A percentile compares a stretch with the other conserved stretches of the same genome.
phyloP scores from a whole-genome alignment of 2,329 filamentous ascomycete genomes.

The Lecanicillium sp. region DNA sequence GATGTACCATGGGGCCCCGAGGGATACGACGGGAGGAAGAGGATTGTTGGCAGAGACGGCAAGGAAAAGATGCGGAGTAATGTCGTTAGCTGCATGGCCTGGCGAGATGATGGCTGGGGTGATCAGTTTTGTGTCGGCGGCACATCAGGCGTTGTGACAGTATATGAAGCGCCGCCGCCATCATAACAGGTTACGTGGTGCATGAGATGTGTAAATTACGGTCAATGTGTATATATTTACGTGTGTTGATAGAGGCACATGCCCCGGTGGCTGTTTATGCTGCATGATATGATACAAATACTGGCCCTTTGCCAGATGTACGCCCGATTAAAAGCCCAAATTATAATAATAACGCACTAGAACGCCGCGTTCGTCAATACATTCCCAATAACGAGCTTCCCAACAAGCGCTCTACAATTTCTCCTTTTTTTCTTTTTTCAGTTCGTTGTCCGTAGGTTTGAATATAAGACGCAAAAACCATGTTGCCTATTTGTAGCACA shows the following conservation, averaged over 20 bases:
- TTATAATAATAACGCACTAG: conserved; percentile 6
- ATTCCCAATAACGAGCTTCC: too few relatives aligned
- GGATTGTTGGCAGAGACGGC: conserved; percentile 49
- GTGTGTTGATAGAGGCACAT: too few relatives aligned
- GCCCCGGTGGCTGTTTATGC: neutral
- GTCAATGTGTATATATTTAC: too few relatives aligned
- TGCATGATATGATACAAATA: neutral
- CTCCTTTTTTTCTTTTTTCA: neutral
- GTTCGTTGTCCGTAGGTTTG: neutral
- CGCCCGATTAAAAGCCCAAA: neutral
- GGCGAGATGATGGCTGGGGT: conserved; percentile 54
- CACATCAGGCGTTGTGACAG: conserved; percentile 57
- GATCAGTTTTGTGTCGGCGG: conserved; percentile 58
- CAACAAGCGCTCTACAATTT: neutral
- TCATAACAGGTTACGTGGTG: too few relatives aligned
- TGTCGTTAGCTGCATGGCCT: conserved; percentile 53
- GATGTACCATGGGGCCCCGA: conserved; percentile 46
- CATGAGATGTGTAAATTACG: too few relatives aligned
- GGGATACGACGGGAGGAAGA: conserved; percentile 40
- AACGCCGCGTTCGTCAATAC: too few relatives aligned
- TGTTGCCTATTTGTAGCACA: too few relatives aligned
- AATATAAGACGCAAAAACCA: too few relatives aligned
- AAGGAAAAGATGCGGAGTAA: conserved; percentile 52
- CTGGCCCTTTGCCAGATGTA: neutral
- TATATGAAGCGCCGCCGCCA: conserved; percentile 36